phyloP scores from a whole-genome alignment of 768 basidiomycete genomes.

The Neoboletus magnificus region DNA sequence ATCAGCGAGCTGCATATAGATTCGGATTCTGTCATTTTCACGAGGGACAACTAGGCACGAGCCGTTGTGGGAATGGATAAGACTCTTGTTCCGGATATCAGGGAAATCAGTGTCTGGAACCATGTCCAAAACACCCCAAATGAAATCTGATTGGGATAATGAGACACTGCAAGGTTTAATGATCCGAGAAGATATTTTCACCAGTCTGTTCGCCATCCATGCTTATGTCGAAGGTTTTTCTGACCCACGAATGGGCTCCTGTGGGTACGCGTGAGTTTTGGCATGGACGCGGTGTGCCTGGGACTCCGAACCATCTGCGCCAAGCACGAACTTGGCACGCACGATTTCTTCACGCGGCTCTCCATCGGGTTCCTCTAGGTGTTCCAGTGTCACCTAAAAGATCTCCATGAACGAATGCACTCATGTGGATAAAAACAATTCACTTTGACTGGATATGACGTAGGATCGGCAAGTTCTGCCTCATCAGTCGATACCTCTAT shows the following conservation, averaged over 20 bases:
- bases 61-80: conserved; percentile 50
- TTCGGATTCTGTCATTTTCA: conserved; percentile 43
- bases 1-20: conserved; percentile 52
- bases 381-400: conserved; percentile 20
- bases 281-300: not conserved
- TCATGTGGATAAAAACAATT: not conserved
- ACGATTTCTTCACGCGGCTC: conserved; percentile 51
- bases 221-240: conserved; percentile 57
- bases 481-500: conserved; percentile 29
- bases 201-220: conserved; percentile 76
- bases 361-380: conserved; percentile 27
- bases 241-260: conserved; percentile 85
- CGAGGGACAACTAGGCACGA: conserved; percentile 53
- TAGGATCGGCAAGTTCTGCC: conserved; percentile 19
- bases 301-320: conserved; percentile 57
- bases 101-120: conserved; percentile 52
- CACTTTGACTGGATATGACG: conserved; percentile 24
- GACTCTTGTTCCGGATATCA: conserved; percentile 46
- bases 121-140: conserved; percentile 47
- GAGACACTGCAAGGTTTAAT: not conserved
- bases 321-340: conserved; percentile 70
- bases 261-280: conserved; percentile 3
- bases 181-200: conserved; percentile 4
- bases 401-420: not conserved
- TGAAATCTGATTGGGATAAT: conserved; percentile 29